Conservation (phyloP, 345 rosid species). For the Heritiera littoralis region DNA sequence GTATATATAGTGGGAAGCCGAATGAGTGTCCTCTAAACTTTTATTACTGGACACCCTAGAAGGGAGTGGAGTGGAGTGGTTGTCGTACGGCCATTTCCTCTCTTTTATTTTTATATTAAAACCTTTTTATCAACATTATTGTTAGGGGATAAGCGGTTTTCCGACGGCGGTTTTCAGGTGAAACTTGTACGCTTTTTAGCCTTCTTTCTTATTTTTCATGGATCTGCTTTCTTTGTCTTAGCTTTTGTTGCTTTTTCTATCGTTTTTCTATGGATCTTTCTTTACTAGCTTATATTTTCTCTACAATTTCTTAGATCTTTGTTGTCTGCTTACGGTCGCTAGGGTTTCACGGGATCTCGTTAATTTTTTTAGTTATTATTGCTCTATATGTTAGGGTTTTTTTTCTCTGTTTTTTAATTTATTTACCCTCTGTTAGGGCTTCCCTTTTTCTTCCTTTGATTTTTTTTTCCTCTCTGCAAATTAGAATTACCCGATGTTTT, state of each 20-base stretch:
- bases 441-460: neutral
- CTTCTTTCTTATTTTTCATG: neutral
- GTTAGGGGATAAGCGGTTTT: slow-evolving; percentile 8
- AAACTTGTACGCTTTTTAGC: neutral
- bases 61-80: slow-evolving; percentile 1
- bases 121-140: neutral
- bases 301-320: slow-evolving; percentile 2
- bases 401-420: neutral
- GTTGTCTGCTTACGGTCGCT: neutral
- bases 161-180: slow-evolving; percentile 14
- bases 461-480: neutral
- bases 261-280: neutral
- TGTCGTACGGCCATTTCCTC: neutral
- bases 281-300: neutral
- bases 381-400: neutral
- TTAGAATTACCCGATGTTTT: neutral
- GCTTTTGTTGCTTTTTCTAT: neutral
- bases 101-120: neutral
- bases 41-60: no score
- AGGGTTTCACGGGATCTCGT: slow-evolving; percentile 9
- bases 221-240: neutral
- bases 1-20: no score
- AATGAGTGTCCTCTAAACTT: no score
- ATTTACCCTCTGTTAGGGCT: neutral
- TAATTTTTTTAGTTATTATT: neutral